Evolutionary conservation across 768 basidiomycete species (phyloP).

Genomic region (Amanita pallidorosea): DNA sequence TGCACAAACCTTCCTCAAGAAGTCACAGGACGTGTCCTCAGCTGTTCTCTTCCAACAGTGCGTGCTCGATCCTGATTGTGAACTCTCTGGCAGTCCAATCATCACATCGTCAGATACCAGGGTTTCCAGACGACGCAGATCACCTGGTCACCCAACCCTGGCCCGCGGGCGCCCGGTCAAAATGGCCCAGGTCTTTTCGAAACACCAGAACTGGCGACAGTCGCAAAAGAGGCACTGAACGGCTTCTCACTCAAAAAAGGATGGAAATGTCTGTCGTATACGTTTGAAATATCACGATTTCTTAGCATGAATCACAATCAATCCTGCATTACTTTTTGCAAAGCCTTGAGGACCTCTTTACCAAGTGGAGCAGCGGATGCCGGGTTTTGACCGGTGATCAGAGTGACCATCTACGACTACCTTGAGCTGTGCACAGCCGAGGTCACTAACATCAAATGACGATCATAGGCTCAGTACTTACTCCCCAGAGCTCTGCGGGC

Average conservation of each 20-base stretch:
- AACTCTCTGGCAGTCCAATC: background rate
- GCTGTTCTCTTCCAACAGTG: conserved; percentile 88
- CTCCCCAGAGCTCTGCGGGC: conserved; percentile 43
- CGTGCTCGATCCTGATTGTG: conserved; percentile 20
- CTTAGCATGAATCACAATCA: background rate
- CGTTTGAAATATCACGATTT: conserved; percentile 23
- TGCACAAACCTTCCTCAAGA: conserved; percentile 88
- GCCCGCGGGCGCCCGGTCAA: conserved; percentile 54
- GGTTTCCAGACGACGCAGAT: conserved; percentile 72
- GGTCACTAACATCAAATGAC: background rate
- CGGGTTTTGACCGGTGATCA: conserved; percentile 71
- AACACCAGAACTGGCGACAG: conserved; percentile 57
- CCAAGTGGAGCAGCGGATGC: conserved; percentile 48
- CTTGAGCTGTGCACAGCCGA: conserved; percentile 23
- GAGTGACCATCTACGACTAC: conserved; percentile 47
- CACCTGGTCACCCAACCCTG: conserved; percentile 56
- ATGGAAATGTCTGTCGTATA: conserved; percentile 73
- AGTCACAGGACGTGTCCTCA: conserved; percentile 78
- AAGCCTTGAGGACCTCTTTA: conserved; percentile 41
- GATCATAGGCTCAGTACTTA: conserved; percentile 22
- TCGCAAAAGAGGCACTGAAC: conserved; percentile 75
- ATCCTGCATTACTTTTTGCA: background rate
- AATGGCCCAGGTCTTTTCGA: conserved; percentile 79
- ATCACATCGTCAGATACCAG: conserved; percentile 47
- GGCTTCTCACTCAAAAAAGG: conserved; percentile 82